These are phyloP conservation scores for Solanum peruvianum DNA, from an alignment of 257 asterid species.

Conservation along the genomic window DNA sequence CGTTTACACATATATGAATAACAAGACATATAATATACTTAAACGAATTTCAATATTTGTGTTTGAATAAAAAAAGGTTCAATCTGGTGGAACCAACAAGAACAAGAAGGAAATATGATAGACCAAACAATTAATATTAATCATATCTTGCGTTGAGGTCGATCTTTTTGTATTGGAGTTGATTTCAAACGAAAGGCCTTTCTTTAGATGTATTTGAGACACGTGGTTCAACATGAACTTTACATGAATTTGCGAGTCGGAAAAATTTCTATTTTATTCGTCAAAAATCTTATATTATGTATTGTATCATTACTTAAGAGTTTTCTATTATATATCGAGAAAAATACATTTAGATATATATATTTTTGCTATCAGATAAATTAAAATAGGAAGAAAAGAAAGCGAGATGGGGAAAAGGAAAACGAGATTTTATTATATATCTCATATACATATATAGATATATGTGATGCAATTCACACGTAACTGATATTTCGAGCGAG, in stretches of 20 bases:
- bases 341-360: too few relatives aligned
- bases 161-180: not conserved
- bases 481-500: too few relatives aligned
- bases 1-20: not conserved
- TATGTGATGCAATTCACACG: too few relatives aligned
- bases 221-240: not conserved
- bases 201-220: not conserved
- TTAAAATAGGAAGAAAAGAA: too few relatives aligned
- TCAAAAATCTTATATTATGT: too few relatives aligned
- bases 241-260: not conserved
- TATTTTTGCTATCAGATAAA: too few relatives aligned
- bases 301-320: too few relatives aligned
- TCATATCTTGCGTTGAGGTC: not conserved
- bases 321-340: too few relatives aligned
- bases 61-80: not conserved
- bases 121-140: not conserved
- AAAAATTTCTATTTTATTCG: not conserved
- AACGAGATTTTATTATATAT: too few relatives aligned
- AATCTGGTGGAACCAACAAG: not conserved
- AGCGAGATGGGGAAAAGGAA: too few relatives aligned
- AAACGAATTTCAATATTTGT: not conserved
- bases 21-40: not conserved
- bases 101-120: not conserved
- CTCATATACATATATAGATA: too few relatives aligned
- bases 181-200: not conserved